phyloP scores from a whole-genome alignment of 257 asterid species.

The Fraxinus americana region DNA sequence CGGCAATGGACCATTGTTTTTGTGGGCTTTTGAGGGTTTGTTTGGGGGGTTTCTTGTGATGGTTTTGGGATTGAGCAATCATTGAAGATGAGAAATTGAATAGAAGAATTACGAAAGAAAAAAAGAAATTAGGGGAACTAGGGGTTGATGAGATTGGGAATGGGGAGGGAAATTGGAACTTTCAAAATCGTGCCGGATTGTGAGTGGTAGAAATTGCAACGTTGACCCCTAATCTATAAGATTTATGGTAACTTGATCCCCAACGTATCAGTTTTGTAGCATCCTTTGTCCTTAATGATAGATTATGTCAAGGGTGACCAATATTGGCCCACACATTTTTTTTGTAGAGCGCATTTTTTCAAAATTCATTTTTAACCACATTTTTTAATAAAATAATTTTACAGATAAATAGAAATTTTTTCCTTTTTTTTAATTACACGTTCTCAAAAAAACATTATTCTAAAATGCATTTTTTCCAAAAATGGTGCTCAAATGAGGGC shows the following conservation, averaged over 20 bases:
- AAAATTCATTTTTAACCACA: too few species aligned
- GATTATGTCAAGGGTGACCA: too few species aligned
- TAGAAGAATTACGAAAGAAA: constrained; percentile 12
- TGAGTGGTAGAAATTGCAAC: neutral
- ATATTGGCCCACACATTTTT: too few species aligned
- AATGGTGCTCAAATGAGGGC: too few species aligned
- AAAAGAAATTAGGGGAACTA: constrained; percentile 23
- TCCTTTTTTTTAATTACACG: too few species aligned
- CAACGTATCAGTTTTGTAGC: neutral
- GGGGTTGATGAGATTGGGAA: neutral
- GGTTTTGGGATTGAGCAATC: constrained; percentile 32
- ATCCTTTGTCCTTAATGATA: too few species aligned
- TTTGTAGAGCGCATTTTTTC: too few species aligned
- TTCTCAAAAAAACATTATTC: too few species aligned
- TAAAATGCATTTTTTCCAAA: too few species aligned
- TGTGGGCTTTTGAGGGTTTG: constrained; percentile 27
- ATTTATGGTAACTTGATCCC: neutral
- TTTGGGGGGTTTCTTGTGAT: constrained; percentile 46
- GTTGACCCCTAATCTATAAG: neutral
- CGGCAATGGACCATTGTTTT: constrained; percentile 63
- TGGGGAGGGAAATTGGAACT: constrained; percentile 26
- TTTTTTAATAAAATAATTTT: too few species aligned
- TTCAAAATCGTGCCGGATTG: constrained; percentile 25
- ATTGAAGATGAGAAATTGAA: constrained; percentile 30
- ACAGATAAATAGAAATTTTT: too few species aligned